These are phyloP conservation scores for Apodospora peruviana DNA, from an alignment of 495 filamentous ascomycete genomes.

Conservation along the genomic window DNA sequence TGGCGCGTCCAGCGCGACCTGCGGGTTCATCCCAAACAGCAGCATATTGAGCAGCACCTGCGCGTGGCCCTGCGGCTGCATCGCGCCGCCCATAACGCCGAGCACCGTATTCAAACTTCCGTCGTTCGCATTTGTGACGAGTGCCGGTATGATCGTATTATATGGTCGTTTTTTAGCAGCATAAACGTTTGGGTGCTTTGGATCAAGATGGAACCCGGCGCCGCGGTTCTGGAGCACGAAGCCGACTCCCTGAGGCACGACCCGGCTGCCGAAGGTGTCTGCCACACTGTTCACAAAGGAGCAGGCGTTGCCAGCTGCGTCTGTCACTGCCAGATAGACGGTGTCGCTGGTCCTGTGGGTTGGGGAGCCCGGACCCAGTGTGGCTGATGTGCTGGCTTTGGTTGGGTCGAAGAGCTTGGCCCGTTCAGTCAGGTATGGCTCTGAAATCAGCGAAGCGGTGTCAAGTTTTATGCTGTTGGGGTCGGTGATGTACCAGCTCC, in stretches of 20 bases:
- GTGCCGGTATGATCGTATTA: slow-evolving; percentile 82
- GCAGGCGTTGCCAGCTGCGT: slow-evolving; percentile 69
- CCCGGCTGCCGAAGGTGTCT: slow-evolving; percentile 68
- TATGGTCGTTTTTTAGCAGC: slow-evolving; percentile 72
- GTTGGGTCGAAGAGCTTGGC: slow-evolving; percentile 10
- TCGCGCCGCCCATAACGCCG: slow-evolving; percentile 86
- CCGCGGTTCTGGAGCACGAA: slow-evolving; percentile 82
- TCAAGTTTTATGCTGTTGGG: slow-evolving; percentile 15
- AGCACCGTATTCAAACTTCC: slow-evolving; percentile 62
- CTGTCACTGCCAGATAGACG: slow-evolving; percentile 75
- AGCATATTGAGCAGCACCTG: slow-evolving; percentile 81
- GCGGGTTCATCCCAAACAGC: slow-evolving; percentile 68
- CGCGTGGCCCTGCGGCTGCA: slow-evolving; percentile 88
- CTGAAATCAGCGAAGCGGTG: slow-evolving; percentile 1
- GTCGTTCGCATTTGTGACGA: slow-evolving; percentile 56
- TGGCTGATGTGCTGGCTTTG: background rate
- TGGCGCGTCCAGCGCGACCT: slow-evolving; percentile 74
- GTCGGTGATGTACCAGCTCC: slow-evolving; percentile 71
- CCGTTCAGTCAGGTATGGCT: slow-evolving; percentile 9
- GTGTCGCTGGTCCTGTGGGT: slow-evolving; percentile 50
- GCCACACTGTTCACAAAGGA: slow-evolving; percentile 84
- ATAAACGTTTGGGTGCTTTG: slow-evolving; percentile 61
- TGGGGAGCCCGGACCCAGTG: slow-evolving; percentile 43
- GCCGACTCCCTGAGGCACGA: slow-evolving; percentile 66
- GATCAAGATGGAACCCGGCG: slow-evolving; percentile 59